Evolutionary conservation across 2,329 filamentous ascomycete genomes (phyloP), one percentile per base, ranked within the genome.

Genomic region (Bipolaris victoriae): DNA sequence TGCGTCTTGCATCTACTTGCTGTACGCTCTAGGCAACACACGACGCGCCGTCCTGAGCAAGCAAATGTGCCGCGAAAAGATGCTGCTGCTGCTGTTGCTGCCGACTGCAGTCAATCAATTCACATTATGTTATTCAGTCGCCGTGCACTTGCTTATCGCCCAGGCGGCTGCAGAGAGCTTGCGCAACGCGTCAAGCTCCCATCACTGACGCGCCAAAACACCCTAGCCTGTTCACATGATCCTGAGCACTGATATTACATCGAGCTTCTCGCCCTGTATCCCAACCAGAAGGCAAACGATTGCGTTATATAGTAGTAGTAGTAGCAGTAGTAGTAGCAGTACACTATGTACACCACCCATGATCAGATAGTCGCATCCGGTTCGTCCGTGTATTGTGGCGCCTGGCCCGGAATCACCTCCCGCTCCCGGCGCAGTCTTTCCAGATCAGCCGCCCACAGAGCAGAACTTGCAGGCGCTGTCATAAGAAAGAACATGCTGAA

Each of bases 401-500:
- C 49, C 44, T 64, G 61, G 10, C 52, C 44, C 16, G 57, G 50
- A 22, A 53, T 62, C 37, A 62, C 66, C 45, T 73, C 72, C 43
- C 65, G 62, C 44, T 65, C 59, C 52, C 71, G 65, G 24, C 70
- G 63, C 50, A 62, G 41, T 2, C 46, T 66, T 76, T 98, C 93
- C 49, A 97, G 78, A 63, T 89, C 87, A 1, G 88, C 88, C 1
- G 88, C 91, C 93, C 94, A 98, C 35, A 98, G 79, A 1, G 92
- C 94, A 41, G 91, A 89, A 2, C 94, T 95, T 18, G 88, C 86
- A 1, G 93, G 90, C 3, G 90, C 92, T 0, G 94, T 97, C 64
- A 99, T 79, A 37, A 98, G 82, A 75, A 98, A 97, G 72, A 98
- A 88, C 83, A 99, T 96, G n/a, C 90, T 96, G 47, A 97, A 77